Conservation (phyloP, 768 basidiomycete genomes). For the Russula dissimulans region DNA sequence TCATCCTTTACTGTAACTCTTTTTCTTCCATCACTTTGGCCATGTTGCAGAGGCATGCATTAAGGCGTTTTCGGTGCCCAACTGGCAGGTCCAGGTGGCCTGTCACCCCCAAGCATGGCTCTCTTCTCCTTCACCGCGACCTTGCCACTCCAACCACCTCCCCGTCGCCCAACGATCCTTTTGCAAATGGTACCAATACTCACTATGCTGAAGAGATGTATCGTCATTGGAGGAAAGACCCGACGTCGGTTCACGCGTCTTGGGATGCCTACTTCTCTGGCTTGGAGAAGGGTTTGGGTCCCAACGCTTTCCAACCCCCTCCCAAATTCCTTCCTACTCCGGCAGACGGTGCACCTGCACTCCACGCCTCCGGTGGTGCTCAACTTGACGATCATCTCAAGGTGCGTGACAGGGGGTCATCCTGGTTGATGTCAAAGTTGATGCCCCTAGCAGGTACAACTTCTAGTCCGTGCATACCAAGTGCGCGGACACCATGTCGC, state of each 20-base stretch:
- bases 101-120: constrained; percentile 16
- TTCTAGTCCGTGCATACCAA: constrained; percentile 97
- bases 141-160: constrained; percentile 40
- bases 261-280: constrained; percentile 95
- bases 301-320: constrained; percentile 78
- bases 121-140: constrained; percentile 24
- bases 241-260: constrained; percentile 83
- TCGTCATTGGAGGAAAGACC: constrained; percentile 82
- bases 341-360: constrained; percentile 69
- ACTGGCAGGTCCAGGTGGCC: constrained; percentile 22
- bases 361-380: constrained; percentile 57
- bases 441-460: constrained; percentile 62
- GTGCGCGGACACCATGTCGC: constrained; percentile 97
- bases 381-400: constrained; percentile 93
- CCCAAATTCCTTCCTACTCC: constrained; percentile 64
- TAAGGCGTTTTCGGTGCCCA: constrained; percentile 29
- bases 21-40: not conserved
- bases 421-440: not conserved
- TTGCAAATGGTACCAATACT: constrained; percentile 90
- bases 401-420: constrained; percentile 35
- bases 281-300: constrained; percentile 79
- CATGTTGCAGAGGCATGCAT: constrained; percentile 33
- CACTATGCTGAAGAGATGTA: constrained; percentile 99
- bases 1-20: not conserved
- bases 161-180: constrained; percentile 73